Evolutionary conservation across 495 filamentous ascomycete genomes (phyloP), one percentile per base, ranked within the genome.

Genomic region (Xylaria cubensis): DNA sequence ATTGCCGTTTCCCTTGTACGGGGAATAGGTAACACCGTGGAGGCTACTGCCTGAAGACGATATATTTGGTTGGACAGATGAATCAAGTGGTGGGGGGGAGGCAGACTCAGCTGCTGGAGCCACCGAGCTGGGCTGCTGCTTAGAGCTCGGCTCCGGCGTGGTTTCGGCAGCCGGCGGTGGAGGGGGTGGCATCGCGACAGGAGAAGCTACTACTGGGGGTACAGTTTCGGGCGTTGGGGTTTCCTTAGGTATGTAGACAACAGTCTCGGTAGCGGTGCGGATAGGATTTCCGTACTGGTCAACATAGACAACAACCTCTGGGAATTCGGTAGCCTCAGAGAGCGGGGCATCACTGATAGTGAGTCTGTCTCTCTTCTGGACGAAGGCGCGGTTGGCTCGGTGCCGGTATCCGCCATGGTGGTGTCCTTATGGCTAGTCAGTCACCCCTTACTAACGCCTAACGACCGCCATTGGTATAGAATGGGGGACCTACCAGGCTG

Each of bases 11-110:
- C 83, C 82, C 61, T 88, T 90, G 84, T 94, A 96, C 0, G 93
- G 92, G 8, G 90, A 88, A 79, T 95, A 97, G 1, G 90, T 87
- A 24, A 96, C 86, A 17, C 91, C 92, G 62, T 82, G 79, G 74
- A 82, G 76, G 74, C 75, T 69, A 69, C 78, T 51, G 61, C 71
- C 65, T 41, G 64, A 41, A 42, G 72, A 67, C 66, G 51, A 62
- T 44, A 48, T 64, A 34, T 50, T 41, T 46, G 74, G 69, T 46
- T 58, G 70, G 64, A 59, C 42, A 46, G 79, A 69, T 15, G 77
- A 46, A 12, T 67, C 50, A 42, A 74, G 59, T 56, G 74, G 46
- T 59, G 62, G 41, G 53, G 55, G 34, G 63, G 63, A 26, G 75
- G 48, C 17, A 71, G 48, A 15, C 53, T 67, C 46, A 65, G 56